Conservation (phyloP, 495 filamentous ascomycete species). For the Aspergillus mulundensis region DNA sequence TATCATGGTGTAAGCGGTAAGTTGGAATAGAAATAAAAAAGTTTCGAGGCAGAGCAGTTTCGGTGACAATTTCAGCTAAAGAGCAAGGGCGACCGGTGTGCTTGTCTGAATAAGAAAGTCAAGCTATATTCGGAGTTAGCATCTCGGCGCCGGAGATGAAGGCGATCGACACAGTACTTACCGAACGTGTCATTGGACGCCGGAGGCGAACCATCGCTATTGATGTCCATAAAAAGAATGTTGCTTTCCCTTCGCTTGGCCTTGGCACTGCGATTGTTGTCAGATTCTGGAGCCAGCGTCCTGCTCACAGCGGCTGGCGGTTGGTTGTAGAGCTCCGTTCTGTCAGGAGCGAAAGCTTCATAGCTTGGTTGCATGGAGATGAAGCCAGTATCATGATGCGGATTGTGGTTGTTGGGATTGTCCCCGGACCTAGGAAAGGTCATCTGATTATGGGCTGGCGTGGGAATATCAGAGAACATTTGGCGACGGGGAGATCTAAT, state of each 20-base stretch:
- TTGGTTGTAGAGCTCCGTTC: slow-evolving; percentile 27
- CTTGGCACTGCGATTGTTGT: slow-evolving; percentile 40
- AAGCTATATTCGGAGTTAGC: slow-evolving; percentile 7
- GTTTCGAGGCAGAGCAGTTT: neutral
- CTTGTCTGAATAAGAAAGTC: neutral
- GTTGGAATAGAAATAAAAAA: neutral
- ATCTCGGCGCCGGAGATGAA: too few species aligned
- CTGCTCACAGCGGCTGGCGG: slow-evolving; percentile 32
- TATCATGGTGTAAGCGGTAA: slow-evolving; percentile 1
- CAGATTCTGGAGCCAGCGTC: slow-evolving; percentile 36
- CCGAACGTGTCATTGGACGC: slow-evolving; percentile 21
- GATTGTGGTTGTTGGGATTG: slow-evolving; percentile 24
- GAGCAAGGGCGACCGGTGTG: neutral
- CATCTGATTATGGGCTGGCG: slow-evolving; percentile 60
- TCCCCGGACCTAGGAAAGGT: slow-evolving; percentile 41
- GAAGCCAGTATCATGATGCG: slow-evolving; percentile 54
- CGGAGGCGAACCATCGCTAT: slow-evolving; percentile 24
- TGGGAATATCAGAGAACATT: slow-evolving; percentile 67
- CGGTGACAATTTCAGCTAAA: neutral
- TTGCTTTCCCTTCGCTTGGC: slow-evolving; percentile 56
- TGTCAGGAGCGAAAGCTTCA: slow-evolving; percentile 29
- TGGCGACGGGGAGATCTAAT: slow-evolving; percentile 63
- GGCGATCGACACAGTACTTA: too few species aligned
- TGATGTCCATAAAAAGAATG: slow-evolving; percentile 51
- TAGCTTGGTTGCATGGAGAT: slow-evolving; percentile 60